Evolutionary conservation across 495 filamentous ascomycete genomes (phyloP), one percentile per base, ranked within the genome.

Genomic region (Cudoniella acicularis): DNA sequence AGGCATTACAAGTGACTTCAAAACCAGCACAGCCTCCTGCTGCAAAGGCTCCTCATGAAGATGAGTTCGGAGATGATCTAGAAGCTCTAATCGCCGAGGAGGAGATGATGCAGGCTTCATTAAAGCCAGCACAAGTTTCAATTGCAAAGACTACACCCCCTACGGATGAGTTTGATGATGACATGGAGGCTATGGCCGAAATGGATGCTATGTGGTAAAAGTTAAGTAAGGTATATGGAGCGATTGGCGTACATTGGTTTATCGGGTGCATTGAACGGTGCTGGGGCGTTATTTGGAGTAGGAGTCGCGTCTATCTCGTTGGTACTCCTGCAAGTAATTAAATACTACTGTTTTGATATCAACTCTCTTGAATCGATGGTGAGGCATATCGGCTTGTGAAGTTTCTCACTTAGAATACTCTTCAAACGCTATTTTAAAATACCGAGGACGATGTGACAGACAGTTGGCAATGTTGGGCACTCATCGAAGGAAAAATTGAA

Each of bases 171-270:
- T 54, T 59, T 49, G 63, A 72, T 18, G 85, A 85, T 59, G 87
- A 87, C 26, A 81, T 87, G 74, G 86, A 83, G 50, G 84, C 78
- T 2, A 85, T 89, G 84, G 85, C 78, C 23, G 85, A 80, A 56
- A 82, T 90, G 77, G 82, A 81, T 25, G 83, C 72, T 8, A 66
- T 81, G 49, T 87, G 81, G 83, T 87, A 64, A 78, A 26, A 78
- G 27, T 45, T 41, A 49, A 13, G 4, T 13, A 36, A 6, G 30
- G 6, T 36, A 36, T 13, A 6, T 6, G 30, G 30, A 36, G 30
- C 13, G n/a, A 6, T 36, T 36, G 30, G 30, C 4, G 30, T 36
- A 4, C 13, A 6, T 36, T 36, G 30, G 4, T 6, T 13, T 36
- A 36, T n/a, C 4, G 30, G 6, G 30, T 36, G 30, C 30, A 36